These are phyloP conservation scores for Parathielavia hyrcaniae DNA, from an alignment of 495 filamentous ascomycete species.

Conservation along the genomic window DNA sequence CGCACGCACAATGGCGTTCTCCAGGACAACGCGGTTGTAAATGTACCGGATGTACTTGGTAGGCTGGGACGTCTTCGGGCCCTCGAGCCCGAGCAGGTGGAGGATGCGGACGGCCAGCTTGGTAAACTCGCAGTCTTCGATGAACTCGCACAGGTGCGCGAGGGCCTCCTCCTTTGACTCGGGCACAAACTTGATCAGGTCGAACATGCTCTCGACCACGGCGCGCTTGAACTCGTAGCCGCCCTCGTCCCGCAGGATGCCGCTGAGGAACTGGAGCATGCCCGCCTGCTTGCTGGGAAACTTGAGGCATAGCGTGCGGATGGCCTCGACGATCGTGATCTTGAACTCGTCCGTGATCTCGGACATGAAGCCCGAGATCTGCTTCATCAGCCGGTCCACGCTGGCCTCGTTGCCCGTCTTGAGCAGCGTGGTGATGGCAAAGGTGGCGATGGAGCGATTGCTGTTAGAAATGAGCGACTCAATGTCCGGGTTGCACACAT, in stretches of 20 bases:
- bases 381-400: constrained; percentile 97
- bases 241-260: constrained; percentile 90
- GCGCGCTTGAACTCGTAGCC: constrained; percentile 97
- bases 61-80: constrained; percentile 88
- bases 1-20: constrained; percentile 93
- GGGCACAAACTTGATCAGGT: constrained; percentile 97
- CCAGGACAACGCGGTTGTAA: constrained; percentile 95
- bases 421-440: constrained; percentile 93
- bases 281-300: constrained; percentile 97
- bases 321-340: constrained; percentile 97
- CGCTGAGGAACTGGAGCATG: constrained; percentile 94
- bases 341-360: constrained; percentile 99
- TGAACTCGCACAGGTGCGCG: constrained; percentile 96
- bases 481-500: constrained; percentile 93
- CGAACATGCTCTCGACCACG: constrained; percentile 99
- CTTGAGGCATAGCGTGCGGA: constrained; percentile 91
- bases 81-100: constrained; percentile 88
- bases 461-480: constrained; percentile 91
- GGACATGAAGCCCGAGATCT: constrained; percentile 94
- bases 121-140: constrained; percentile 98
- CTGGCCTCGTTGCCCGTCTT: constrained; percentile 97
- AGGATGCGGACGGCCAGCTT: constrained; percentile 94
- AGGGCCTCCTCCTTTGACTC: constrained; percentile 97
- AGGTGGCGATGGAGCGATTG: constrained; percentile 96
- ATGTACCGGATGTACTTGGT: constrained; percentile 99